Evolutionary conservation across 768 basidiomycete species (phyloP), one percentile per base, ranked within the genome.

Genomic region (Rubroboletus satanas): DNA sequence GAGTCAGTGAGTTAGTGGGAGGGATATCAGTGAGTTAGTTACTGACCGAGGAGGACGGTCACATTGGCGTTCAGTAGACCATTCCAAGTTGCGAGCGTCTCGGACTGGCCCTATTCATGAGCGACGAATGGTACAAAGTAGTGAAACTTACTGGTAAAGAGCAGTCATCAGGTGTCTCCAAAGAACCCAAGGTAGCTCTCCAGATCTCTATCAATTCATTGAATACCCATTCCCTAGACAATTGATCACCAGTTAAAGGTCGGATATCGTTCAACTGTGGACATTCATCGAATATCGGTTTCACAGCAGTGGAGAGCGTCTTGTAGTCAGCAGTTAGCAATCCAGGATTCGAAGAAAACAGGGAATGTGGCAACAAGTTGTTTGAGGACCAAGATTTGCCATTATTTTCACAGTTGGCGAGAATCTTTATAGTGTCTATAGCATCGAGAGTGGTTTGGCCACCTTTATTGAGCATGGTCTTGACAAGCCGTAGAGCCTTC

Each of bases 341-440:
- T 3, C 83, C 83, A 14, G 83, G 80, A 42, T 72, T 72, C 0
- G 82, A 77, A 4, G 81, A 81, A 66, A 87, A 84, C 17, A 88
- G 64, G 0, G 75, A 75, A 15, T 63, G 66, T 0, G 84, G 79
- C 1, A 88, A 67, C 2, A 87, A 66, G 38, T 74, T 79, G 56
- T 71, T 73, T 51, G 68, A 60, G 18, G 77, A 73, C 81, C 83
- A 85, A 14, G 67, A 55, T 4, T 73, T 73, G 21, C 64, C 62
- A 17, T 57, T 56, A 15, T 62, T 64, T 39, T 77, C 71, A 46
- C 50, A 60, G 68, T 51, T 75, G 66, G 66, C 75, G 73, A 77
- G 66, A 43, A 65, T 66, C 51, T 73, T 74, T 49, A 81, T 69
- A 5, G 79, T 71, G 33, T 82, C 82, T 47, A 87, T 72, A 0